phyloP scores from a whole-genome alignment of 2,329 filamentous ascomycete genomes.

The Cladobotryum mycophilum region DNA sequence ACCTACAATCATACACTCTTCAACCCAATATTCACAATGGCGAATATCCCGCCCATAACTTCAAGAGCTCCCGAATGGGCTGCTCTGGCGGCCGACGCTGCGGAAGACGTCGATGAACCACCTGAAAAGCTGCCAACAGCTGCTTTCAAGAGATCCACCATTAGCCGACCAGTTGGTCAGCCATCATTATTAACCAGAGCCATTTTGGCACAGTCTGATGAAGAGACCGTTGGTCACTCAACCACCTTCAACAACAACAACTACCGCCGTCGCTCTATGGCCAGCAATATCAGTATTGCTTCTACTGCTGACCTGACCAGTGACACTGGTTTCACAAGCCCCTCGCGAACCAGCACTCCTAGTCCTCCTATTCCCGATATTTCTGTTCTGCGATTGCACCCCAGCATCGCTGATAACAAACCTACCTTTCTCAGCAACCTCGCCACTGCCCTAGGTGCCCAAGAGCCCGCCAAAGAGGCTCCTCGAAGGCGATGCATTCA shows the following conservation, averaged over 20 bases:
- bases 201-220: constrained; percentile 61
- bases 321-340: constrained; percentile 84
- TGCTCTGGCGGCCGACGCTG: constrained; percentile 49
- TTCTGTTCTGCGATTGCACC: constrained; percentile 37
- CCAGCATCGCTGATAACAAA: constrained; percentile 23
- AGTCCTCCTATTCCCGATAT: constrained; percentile 73
- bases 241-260: constrained; percentile 25
- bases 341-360: constrained; percentile 78
- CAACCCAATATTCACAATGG: constrained; percentile 22
- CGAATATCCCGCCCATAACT: constrained; percentile 15
- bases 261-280: constrained; percentile 57
- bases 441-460: constrained; percentile 24
- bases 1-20: constrained; percentile 18
- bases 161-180: constrained; percentile 48
- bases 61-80: constrained; percentile 27
- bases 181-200: constrained; percentile 85
- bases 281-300: constrained; percentile 71
- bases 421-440: constrained; percentile 20
- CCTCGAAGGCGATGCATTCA: constrained; percentile 81
- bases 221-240: constrained; percentile 40
- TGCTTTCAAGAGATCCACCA: constrained; percentile 40
- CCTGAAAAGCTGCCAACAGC: constrained; percentile 52
- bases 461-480: constrained; percentile 32
- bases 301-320: constrained; percentile 93
- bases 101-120: constrained; percentile 79